These are phyloP conservation scores for Sanghuangporus weigelae DNA, from an alignment of 1,284 basidiomycete species.

Conservation along the genomic window DNA sequence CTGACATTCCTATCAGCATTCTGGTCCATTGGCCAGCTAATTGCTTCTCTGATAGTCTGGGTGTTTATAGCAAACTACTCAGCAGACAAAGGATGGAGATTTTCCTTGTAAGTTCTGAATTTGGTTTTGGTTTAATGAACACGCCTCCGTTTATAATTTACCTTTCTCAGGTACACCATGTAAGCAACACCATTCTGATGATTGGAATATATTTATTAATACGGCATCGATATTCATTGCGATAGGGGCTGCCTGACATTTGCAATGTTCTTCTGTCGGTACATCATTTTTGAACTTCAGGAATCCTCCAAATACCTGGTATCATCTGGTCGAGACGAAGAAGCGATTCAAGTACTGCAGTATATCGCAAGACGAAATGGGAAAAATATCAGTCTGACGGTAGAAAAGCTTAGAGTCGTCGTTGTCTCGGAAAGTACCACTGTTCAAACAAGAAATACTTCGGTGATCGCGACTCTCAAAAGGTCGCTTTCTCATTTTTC, in stretches of 20 bases:
- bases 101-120: constrained; percentile 42
- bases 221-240: not conserved
- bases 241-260: constrained; percentile 41
- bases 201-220: no score
- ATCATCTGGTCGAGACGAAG: constrained; percentile 49
- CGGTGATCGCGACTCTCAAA: constrained; percentile 30
- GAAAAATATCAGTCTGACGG: constrained; percentile 37
- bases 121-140: constrained; percentile 1
- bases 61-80: constrained; percentile 44
- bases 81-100: constrained; percentile 55
- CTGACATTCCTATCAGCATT: constrained; percentile 58
- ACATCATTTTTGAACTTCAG: constrained; percentile 43
- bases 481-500: constrained; percentile 35
- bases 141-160: not conserved
- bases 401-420: constrained; percentile 38
- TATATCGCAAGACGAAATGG: constrained; percentile 51
- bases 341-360: constrained; percentile 46
- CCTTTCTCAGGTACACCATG: constrained; percentile 33
- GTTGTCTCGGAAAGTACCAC: constrained; percentile 26
- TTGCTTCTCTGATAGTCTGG: constrained; percentile 49
- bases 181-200: constrained; percentile 21
- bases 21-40: constrained; percentile 60
- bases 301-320: constrained; percentile 60
- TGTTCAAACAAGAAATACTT: constrained; percentile 21
- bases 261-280: constrained; percentile 40